phyloP scores from a whole-genome alignment of 768 basidiomycete genomes.

The Russula sp. region DNA sequence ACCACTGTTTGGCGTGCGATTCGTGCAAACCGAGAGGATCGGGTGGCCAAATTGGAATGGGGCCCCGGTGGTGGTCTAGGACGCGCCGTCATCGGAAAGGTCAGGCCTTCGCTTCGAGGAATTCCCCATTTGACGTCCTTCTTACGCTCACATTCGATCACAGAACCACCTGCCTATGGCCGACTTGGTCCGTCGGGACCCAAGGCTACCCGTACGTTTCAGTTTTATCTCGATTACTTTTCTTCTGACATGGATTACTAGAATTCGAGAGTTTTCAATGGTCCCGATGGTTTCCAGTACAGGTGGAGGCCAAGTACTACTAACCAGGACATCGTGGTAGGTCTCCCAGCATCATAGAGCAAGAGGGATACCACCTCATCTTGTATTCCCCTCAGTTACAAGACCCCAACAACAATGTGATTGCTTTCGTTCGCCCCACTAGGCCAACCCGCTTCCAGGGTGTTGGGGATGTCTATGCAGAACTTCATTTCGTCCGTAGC shows the following conservation, averaged over 20 bases:
- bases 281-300: slow-evolving; percentile 78
- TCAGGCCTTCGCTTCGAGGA: slow-evolving; percentile 37
- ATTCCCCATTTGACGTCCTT: slow-evolving; percentile 31
- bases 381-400: slow-evolving; percentile 51
- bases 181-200: slow-evolving; percentile 73
- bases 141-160: slow-evolving; percentile 25
- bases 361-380: slow-evolving; percentile 12
- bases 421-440: slow-evolving; percentile 79
- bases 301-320: slow-evolving; percentile 71
- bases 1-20: slow-evolving; percentile 81
- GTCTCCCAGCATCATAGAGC: slow-evolving; percentile 23
- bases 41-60: slow-evolving; percentile 88
- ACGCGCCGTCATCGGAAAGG: slow-evolving; percentile 83
- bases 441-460: slow-evolving; percentile 73
- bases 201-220: slow-evolving; percentile 54
- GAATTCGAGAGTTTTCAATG: slow-evolving; percentile 61
- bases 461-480: slow-evolving; percentile 82
- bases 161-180: slow-evolving; percentile 79
- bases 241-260: slow-evolving; percentile 26
- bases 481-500: slow-evolving; percentile 75
- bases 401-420: slow-evolving; percentile 63
- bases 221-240: slow-evolving; percentile 20
- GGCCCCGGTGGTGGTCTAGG: slow-evolving; percentile 77
- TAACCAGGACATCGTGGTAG: slow-evolving; percentile 50
- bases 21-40: slow-evolving; percentile 81